Conservation (phyloP, 2,329 filamentous ascomycete genomes). For the Didymellaceae sp. region DNA sequence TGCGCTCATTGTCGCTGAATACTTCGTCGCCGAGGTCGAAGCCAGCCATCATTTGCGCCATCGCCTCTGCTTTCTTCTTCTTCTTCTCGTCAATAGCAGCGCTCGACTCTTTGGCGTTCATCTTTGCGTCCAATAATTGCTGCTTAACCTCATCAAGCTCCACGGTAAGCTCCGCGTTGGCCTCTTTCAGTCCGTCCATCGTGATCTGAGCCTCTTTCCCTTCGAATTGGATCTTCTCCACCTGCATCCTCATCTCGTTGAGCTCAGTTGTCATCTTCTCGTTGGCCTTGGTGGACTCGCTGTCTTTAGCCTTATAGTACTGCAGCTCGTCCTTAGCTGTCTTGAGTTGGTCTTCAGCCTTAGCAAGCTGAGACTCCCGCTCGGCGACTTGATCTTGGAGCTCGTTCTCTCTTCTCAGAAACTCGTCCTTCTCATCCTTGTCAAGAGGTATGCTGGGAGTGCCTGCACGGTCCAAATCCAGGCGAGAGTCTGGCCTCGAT, state of each 20-base stretch:
- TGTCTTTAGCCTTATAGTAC: conserved; percentile 84
- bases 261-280: conserved; percentile 84
- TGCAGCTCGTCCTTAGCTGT: conserved; percentile 86
- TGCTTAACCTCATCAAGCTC: conserved; percentile 97
- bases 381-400: conserved; percentile 96
- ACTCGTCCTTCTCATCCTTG: conserved; percentile 97
- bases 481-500: conserved; percentile 66
- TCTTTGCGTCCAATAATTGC: conserved; percentile 92
- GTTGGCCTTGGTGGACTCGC: conserved; percentile 85
- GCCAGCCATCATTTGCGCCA: conserved; percentile 99
- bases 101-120: conserved; percentile 92
- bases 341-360: conserved; percentile 78
- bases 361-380: conserved; percentile 81
- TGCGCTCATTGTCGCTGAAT: conserved; percentile 90
- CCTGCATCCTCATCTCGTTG: conserved; percentile 94
- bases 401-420: conserved; percentile 92
- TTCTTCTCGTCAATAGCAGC: conserved; percentile 95
- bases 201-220: conserved; percentile 96
- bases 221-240: conserved; percentile 94
- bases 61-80: conserved; percentile 97
- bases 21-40: conserved; percentile 93
- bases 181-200: conserved; percentile 96
- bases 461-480: conserved; percentile 78
- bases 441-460: conserved; percentile 89
- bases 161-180: conserved; percentile 87